Evolutionary conservation across 169 alveolate genomes (phyloP), one percentile per base, ranked within the genome.

Genomic region (Plasmodium coatneyi): DNA sequence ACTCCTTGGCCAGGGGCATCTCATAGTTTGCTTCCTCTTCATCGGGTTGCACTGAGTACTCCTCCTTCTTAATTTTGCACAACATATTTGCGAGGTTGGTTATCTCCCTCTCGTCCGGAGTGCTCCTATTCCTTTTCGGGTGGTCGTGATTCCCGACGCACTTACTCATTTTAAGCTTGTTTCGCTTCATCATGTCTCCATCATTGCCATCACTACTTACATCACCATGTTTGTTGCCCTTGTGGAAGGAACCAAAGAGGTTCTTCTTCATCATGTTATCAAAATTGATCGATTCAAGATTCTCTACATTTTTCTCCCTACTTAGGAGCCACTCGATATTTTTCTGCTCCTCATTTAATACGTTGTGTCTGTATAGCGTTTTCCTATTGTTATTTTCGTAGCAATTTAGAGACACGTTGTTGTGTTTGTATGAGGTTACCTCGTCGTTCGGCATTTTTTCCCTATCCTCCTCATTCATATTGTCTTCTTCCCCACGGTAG

Each of bases 311-410:
- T 39, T 83, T 83, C 36, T 83, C 30, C 14, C 92, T 83, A 10
- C 72, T 66, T 3, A 83, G 76, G 5, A 83, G 32, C 39, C 25
- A 70, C 34, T 83, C 92, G 74, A 83, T 66, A 41, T 83, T 83
- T 39, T 83, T 83, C 22, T 83, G 92, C 39, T 83, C 92, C 39
- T 83, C 92, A 39, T 83, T 83, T 39, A 83, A 22, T 70, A 83
- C 92, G 52, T 83, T 70, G 49, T 83, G 92, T 70, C 92, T 83
- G 54, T 83, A 83, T 1, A 83, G 74, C 30, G 82, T 83, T 60
- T 66, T 83, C 46, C 82, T 83, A 36, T 43, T 83, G 4, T 28
- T 83, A 41, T 70, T 70, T 41, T 83, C 92, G 54, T 49, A 66
- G 30, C 43, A 83, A 0, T 54, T 6, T 32, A 66, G 1, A 19